These are phyloP conservation scores for Datura wrightii DNA, from an alignment of 257 asterid species.

Conservation along the genomic window DNA sequence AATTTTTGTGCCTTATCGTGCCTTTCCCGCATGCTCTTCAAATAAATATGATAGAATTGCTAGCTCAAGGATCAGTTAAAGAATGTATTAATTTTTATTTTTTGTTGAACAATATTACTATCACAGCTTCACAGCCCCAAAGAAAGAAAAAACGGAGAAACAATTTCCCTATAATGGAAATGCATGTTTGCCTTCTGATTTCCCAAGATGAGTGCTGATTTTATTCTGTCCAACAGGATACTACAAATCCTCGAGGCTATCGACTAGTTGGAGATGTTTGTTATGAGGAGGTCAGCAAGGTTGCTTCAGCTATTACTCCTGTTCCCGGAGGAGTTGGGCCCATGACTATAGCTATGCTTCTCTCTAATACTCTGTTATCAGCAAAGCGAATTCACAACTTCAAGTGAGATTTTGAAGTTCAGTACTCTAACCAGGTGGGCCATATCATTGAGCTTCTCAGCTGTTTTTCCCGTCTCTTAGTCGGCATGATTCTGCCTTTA, in stretches of 20 bases:
- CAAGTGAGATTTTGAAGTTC: slow-evolving; percentile 41
- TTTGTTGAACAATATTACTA: not conserved
- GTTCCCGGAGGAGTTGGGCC: slow-evolving; percentile 99
- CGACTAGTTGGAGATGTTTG: slow-evolving; percentile 90
- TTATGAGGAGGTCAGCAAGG: slow-evolving; percentile 85
- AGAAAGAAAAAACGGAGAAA: not conserved
- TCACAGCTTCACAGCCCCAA: not conserved
- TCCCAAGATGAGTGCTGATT: not conserved
- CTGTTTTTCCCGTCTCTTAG: not conserved
- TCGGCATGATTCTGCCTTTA: not conserved
- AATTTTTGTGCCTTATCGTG: not conserved
- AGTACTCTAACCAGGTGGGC: slow-evolving; percentile 10
- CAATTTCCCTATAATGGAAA: not conserved
- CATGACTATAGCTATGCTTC: slow-evolving; percentile 97
- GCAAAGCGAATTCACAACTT: slow-evolving; percentile 72
- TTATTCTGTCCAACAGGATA: slow-evolving; percentile 55
- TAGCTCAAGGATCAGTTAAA: not conserved
- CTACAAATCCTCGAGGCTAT: slow-evolving; percentile 67
- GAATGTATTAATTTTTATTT: not conserved
- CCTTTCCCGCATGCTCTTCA: slow-evolving; percentile 6
- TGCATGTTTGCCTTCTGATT: slow-evolving; percentile 17
- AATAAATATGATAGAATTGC: not conserved
- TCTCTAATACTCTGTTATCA: slow-evolving; percentile 85
- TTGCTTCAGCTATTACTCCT: slow-evolving; percentile 94
- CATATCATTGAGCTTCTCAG: slow-evolving; percentile 20